Percentiles rank a stretch among this genome's conserved stretches.
phyloP scores from a whole-genome alignment of 352 stramenopile species.

The Thraustotheca clavata region DNA sequence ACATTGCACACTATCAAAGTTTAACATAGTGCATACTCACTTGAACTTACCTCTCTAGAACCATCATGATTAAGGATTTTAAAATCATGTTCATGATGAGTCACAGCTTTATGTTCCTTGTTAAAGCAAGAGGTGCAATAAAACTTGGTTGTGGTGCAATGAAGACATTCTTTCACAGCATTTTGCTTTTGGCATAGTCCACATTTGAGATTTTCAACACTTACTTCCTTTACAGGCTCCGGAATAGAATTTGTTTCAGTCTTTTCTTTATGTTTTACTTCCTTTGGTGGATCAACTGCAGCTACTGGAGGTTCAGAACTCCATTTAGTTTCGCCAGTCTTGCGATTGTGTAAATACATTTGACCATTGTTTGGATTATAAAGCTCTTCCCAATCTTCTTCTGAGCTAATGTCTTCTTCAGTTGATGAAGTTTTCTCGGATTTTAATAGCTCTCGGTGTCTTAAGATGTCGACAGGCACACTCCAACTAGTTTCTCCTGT shows the following conservation, averaged over 20 bases:
- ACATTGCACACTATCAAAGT: conserved; percentile 11
- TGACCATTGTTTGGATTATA: conserved; percentile 20
- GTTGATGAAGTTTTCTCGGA: background rate
- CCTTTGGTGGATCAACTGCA: background rate
- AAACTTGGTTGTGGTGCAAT: conserved; percentile 29
- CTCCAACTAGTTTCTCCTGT: conserved; percentile 12
- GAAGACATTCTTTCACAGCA: conserved; percentile 48
- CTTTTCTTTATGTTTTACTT: background rate
- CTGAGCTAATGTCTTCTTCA: background rate
- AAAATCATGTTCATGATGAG: conserved; percentile 46
- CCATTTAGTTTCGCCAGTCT: conserved; percentile 12
- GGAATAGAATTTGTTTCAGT: background rate
- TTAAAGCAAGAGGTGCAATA: conserved; percentile 51
- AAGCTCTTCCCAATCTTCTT: conserved; percentile 21
- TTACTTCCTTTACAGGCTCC: background rate
- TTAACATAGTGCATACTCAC: background rate
- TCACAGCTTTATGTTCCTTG: conserved; percentile 30
- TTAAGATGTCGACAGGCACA: too few species aligned
- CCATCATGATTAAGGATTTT: conserved; percentile 27
- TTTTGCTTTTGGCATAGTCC: conserved; percentile 6
- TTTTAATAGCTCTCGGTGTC: background rate
- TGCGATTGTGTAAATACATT: conserved; percentile 19
- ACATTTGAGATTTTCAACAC: too few species aligned
- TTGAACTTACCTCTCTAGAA: conserved; percentile 27
- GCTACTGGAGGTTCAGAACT: background rate